Evolutionary conservation across 306 rosid species (phyloP).

Genomic region (Vigna hirtella): DNA sequence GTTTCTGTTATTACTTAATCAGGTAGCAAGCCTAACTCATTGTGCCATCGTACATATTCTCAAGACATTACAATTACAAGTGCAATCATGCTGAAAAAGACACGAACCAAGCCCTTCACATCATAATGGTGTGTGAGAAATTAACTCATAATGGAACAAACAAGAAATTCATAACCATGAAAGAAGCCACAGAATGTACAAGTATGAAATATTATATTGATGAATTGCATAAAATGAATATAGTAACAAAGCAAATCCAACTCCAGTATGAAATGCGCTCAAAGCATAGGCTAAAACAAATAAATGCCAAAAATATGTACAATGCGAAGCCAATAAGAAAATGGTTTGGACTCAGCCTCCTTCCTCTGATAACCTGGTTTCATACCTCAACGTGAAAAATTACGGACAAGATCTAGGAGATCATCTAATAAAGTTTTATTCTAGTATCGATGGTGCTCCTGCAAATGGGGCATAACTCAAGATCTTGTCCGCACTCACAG

Average conservation of each 20-base stretch:
- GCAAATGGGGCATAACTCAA: slow-evolving; percentile 86
- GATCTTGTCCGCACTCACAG: slow-evolving; percentile 84
- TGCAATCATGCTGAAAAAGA: no score
- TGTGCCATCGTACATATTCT: no score
- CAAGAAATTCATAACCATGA: background rate
- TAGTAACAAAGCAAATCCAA: slow-evolving; percentile 16
- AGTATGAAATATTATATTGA: slow-evolving; percentile 29
- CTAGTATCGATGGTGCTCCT: slow-evolving; percentile 69
- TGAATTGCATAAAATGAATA: slow-evolving; percentile 42
- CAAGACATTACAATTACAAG: no score
- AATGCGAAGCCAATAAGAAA: slow-evolving; percentile 34
- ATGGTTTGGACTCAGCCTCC: slow-evolving; percentile 20
- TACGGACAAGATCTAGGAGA: slow-evolving; percentile 32
- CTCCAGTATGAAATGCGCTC: slow-evolving; percentile 9
- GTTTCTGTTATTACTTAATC: no score
- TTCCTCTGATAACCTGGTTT: slow-evolving; percentile 11
- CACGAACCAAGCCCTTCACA: no score
- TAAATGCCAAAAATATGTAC: slow-evolving; percentile 59
- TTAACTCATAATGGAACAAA: background rate
- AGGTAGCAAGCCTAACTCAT: no score
- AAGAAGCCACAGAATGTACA: slow-evolving; percentile 17
- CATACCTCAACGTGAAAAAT: slow-evolving; percentile 36
- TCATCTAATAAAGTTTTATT: slow-evolving; percentile 76
- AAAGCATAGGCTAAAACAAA: slow-evolving; percentile 35
- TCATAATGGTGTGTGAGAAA: background rate